Conservation (phyloP, 306 rosid species). For the Luffa acutangula region DNA sequence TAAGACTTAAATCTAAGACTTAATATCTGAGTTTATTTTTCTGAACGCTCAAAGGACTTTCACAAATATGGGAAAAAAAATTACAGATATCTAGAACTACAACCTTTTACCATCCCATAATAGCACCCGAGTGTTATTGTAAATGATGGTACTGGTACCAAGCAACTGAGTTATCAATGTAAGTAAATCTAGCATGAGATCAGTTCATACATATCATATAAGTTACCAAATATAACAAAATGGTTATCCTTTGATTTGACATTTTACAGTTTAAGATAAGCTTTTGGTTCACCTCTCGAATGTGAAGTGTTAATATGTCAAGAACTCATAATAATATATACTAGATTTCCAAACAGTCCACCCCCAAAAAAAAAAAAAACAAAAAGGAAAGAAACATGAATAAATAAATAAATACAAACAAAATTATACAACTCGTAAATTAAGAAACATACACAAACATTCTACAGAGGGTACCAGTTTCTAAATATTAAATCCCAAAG, state of each 20-base stretch:
- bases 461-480: neutral
- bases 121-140: neutral
- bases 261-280: neutral
- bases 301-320: neutral
- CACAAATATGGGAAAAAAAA: neutral
- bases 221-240: neutral
- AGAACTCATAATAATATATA: neutral
- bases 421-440: neutral
- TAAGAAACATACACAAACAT: neutral
- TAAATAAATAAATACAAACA: neutral
- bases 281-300: neutral
- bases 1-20: neutral
- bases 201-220: neutral
- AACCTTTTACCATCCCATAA: neutral
- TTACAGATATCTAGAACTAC: neutral
- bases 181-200: neutral
- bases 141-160: neutral
- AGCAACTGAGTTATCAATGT: neutral
- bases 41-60: neutral
- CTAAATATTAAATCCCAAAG: conserved; percentile 3
- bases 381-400: neutral
- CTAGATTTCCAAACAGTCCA: neutral
- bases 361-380: neutral
- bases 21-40: neutral
- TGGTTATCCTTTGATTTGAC: neutral